Evolutionary conservation across 768 basidiomycete species (phyloP), one percentile per base, ranked within the genome.

Genomic region (Hericium erinaceus): DNA sequence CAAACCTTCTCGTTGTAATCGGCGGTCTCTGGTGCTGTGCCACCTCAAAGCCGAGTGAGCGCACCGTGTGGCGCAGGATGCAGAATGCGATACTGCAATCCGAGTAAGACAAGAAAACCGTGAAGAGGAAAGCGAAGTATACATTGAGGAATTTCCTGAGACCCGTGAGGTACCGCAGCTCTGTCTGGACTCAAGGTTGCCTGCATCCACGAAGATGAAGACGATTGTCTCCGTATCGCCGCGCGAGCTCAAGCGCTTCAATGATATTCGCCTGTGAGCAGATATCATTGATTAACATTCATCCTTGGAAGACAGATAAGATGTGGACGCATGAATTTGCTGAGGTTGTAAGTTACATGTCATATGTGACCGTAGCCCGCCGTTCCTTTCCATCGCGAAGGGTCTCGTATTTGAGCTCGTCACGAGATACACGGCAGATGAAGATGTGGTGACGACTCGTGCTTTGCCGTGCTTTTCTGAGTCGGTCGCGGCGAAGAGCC

Each of bases 391-490:
- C n/a, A n/a, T n/a, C n/a, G 18, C n/a, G 26, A 18, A 61, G 12
- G 9, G 55, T 49, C 7, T 48, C 8, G 48, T 48, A 59, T 13
- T 49, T n/a, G 49, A 61, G 37, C 8, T 50, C 46, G 15, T 61
- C 4, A 38, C 49, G 12, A 53, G 20, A 9, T 58, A 40, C 9
- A 39, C 52, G 4, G 24, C 55, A 16, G 53, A 22, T 1, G 58
- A 56, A 12, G 64, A 63, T 33, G 60, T 59, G 22, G 62, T 65
- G 33, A 71, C 56, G 10, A 71, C 65, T 3, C 70, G 70, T 2
- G 64, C 64, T 26, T 64, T 59, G 5, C 39, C 54, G 5, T 51
- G 28, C 16, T 41, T 39, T 7, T 48, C 39, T 8, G 46, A 39
- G 5, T 46, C 44, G n/a, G 64, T 59, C 13, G 63, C 65, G 13